phyloP scores from a whole-genome alignment of 306 rosid genomes.

The Citrullus colocynthis region DNA sequence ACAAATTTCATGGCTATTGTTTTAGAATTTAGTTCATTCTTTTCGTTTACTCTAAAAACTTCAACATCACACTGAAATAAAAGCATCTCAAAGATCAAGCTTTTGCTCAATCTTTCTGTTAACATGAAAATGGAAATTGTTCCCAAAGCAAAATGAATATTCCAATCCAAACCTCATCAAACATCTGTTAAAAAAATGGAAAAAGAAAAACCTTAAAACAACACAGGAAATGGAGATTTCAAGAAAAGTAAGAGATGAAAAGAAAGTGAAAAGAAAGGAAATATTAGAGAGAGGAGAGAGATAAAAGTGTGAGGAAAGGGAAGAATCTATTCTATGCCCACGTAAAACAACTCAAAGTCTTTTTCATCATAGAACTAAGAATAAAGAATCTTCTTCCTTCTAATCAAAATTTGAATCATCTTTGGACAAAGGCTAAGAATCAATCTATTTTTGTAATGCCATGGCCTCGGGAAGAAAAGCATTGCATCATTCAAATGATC shows the following conservation, averaged over 20 bases:
- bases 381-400: slow-evolving; percentile 11
- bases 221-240: background rate
- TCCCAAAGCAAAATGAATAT: background rate
- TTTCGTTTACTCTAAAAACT: background rate
- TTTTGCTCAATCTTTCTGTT: background rate
- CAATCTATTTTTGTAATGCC: slow-evolving; percentile 19
- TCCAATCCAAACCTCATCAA: slow-evolving; percentile 4
- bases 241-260: background rate
- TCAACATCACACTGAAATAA: background rate
- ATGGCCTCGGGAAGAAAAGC: slow-evolving; percentile 30
- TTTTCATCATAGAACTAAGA: background rate
- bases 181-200: background rate
- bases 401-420: slow-evolving; percentile 15
- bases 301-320: slow-evolving; percentile 39
- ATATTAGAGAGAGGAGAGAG: slow-evolving; percentile 17
- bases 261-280: slow-evolving; percentile 16
- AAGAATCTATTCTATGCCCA: slow-evolving; percentile 62
- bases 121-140: background rate
- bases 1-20: too few relatives aligned
- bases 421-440: slow-evolving; percentile 54
- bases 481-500: slow-evolving; percentile 22
- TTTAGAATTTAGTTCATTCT: background rate
- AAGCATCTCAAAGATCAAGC: background rate
- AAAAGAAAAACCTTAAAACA: background rate
- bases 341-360: slow-evolving; percentile 10